Percentiles rank a stretch among this genome's conserved stretches.
Conservation (phyloP, 306 rosid genomes). For the Canavalia gladiata region DNA sequence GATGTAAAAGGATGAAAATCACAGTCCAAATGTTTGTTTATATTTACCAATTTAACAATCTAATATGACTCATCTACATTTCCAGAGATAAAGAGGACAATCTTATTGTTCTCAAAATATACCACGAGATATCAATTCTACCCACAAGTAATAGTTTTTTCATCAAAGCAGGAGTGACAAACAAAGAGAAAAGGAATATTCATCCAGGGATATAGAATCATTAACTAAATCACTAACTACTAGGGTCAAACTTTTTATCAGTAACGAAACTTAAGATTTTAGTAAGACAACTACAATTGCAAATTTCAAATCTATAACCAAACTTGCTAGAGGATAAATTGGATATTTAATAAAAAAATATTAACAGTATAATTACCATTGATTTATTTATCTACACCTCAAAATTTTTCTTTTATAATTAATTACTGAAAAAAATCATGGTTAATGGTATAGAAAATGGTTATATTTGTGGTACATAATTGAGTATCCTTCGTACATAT, state of each 20-base stretch:
- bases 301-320: constrained; percentile 14
- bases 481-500: too few relatives aligned
- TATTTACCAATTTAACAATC: neutral
- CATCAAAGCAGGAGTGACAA: neutral
- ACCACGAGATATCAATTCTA: constrained; percentile 9
- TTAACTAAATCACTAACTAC: neutral
- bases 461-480: too few relatives aligned
- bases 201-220: constrained; percentile 2
- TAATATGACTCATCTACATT: neutral
- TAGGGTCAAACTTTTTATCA: neutral
- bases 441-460: too few relatives aligned
- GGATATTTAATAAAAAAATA: neutral
- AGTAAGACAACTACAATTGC: neutral
- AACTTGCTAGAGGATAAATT: constrained; percentile 3
- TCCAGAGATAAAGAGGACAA: constrained; percentile 17
- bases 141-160: neutral
- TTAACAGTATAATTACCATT: too few relatives aligned
- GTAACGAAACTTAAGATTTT: constrained; percentile 14
- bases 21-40: too few relatives aligned
- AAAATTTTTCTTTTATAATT: too few relatives aligned
- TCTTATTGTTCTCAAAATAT: neutral
- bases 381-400: too few relatives aligned
- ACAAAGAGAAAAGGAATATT: neutral
- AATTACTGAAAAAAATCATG: too few relatives aligned
- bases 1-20: too few relatives aligned